These are phyloP conservation scores for Aspergillus neoniger DNA, from an alignment of 2,329 filamentous ascomycete species.

Conservation along the genomic window DNA sequence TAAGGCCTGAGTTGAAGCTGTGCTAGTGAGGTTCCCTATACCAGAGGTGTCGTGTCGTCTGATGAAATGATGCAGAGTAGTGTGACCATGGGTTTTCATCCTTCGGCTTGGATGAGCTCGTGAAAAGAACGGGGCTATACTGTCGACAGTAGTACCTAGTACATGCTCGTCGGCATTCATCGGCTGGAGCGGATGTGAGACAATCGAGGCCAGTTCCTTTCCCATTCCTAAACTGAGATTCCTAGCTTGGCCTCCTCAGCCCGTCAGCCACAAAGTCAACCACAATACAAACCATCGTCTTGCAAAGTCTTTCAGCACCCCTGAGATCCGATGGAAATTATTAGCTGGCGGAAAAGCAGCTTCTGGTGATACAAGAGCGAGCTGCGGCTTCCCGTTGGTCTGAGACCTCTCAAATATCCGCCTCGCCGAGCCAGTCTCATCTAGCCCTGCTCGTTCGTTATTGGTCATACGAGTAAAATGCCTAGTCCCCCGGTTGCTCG, in stretches of 20 bases:
- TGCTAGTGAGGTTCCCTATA: slow-evolving; percentile 1
- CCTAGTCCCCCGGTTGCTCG: slow-evolving; percentile 28
- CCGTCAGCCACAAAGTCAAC: slow-evolving; percentile 13
- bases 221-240: not conserved
- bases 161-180: not conserved
- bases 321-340: slow-evolving; percentile 23
- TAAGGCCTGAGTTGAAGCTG: slow-evolving; percentile 16
- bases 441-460: slow-evolving; percentile 14
- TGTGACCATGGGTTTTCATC: slow-evolving; percentile 10
- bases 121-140: slow-evolving; percentile 11
- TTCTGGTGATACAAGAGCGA: slow-evolving; percentile 32
- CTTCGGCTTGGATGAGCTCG: not conserved
- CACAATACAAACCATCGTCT: slow-evolving; percentile 14
- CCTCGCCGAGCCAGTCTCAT: slow-evolving; percentile 24
- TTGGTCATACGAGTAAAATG: slow-evolving; percentile 25
- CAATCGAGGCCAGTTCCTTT: not conserved
- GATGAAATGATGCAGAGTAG: slow-evolving; percentile 11
- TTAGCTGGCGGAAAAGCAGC: slow-evolving; percentile 27
- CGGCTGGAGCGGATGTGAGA: not conserved
- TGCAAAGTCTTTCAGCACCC: slow-evolving; percentile 13
- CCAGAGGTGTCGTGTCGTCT: slow-evolving; percentile 18
- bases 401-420: slow-evolving; percentile 34
- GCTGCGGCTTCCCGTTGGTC: slow-evolving; percentile 36
- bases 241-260: slow-evolving; percentile 2
- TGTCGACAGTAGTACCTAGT: not conserved